Percentiles rank a stretch among this genome's conserved stretches.
These are phyloP conservation scores for Baudoinia panamericana DNA, from an alignment of 495 filamentous ascomycete genomes.

Conservation along the genomic window DNA sequence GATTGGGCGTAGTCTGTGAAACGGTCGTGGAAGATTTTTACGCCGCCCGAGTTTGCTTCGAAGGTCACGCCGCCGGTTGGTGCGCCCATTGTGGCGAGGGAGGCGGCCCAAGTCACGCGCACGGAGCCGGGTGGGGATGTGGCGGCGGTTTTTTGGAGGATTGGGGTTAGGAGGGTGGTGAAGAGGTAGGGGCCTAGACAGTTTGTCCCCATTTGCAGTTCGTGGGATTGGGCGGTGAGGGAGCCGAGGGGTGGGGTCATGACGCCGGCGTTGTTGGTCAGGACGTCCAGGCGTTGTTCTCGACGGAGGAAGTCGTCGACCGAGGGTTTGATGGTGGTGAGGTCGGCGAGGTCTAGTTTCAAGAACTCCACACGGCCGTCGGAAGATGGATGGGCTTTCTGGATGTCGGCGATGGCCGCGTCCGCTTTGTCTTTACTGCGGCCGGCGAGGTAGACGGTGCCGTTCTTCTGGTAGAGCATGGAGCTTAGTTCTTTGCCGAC, in stretches of 20 bases:
- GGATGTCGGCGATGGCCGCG: conserved; percentile 28
- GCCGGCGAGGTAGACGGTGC: conserved; percentile 41
- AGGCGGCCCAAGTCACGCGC: conserved; percentile 32
- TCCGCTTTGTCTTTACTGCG: conserved; percentile 31
- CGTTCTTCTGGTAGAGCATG: conserved; percentile 36
- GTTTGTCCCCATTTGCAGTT: conserved; percentile 38
- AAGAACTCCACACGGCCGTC: conserved; percentile 32
- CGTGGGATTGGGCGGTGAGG: conserved; percentile 30
- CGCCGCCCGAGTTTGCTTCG: not conserved
- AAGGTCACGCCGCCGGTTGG: conserved; percentile 3
- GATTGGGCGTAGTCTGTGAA: conserved; percentile 29
- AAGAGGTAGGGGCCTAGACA: conserved; percentile 38
- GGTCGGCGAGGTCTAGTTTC: conserved; percentile 34
- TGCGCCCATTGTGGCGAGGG: conserved; percentile 14
- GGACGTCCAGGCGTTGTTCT: conserved; percentile 35
- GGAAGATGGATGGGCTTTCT: conserved; percentile 10
- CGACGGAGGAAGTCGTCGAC: conserved; percentile 31
- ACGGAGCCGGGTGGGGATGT: conserved; percentile 23
- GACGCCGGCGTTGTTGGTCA: conserved; percentile 38
- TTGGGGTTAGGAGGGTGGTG: conserved; percentile 34
- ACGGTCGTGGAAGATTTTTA: conserved; percentile 8
- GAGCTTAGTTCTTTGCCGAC: conserved; percentile 36
- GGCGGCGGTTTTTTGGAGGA: conserved; percentile 30
- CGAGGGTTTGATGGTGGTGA: conserved; percentile 33
- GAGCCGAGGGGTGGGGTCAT: conserved; percentile 31